Conservation (phyloP, 208 protist species). For the Leishmania guyanensis region DNA sequence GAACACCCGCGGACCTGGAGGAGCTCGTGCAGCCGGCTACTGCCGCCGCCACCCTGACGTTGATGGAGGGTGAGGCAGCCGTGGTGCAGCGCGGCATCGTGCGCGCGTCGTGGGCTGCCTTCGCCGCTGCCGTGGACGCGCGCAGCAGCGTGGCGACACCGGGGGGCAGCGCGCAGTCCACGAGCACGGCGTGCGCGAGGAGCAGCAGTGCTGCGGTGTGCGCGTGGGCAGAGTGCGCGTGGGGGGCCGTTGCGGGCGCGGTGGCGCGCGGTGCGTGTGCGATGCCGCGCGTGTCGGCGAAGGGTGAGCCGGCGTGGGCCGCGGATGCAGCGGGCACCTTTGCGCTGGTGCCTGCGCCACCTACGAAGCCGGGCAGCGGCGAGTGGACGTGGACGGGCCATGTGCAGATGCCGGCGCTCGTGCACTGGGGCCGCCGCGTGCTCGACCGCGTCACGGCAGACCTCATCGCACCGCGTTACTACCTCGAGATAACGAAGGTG, state of each 20-base stretch:
- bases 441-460: slow-evolving; percentile 16
- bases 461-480: slow-evolving; percentile 17
- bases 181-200: neutral
- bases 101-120: neutral
- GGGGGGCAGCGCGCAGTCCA: neutral
- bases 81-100: neutral
- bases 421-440: slow-evolving; percentile 8
- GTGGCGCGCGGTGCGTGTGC: neutral
- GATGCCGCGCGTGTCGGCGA: slow-evolving; percentile 6
- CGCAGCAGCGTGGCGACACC: neutral
- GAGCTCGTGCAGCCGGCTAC: slow-evolving; percentile 6
- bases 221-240: slow-evolving; percentile 8
- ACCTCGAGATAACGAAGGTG: neutral
- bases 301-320: slow-evolving; percentile 3
- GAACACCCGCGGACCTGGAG: neutral
- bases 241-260: neutral
- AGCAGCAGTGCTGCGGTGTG: slow-evolving; percentile 9
- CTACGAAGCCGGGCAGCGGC: neutral
- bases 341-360: neutral
- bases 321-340: slow-evolving; percentile 16
- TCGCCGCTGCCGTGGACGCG: neutral
- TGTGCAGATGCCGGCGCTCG: slow-evolving; percentile 12
- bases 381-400: neutral
- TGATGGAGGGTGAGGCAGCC: neutral
- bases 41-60: neutral